Conservation (phyloP, 495 filamentous ascomycete species). For the Jackrogersella minutella region DNA sequence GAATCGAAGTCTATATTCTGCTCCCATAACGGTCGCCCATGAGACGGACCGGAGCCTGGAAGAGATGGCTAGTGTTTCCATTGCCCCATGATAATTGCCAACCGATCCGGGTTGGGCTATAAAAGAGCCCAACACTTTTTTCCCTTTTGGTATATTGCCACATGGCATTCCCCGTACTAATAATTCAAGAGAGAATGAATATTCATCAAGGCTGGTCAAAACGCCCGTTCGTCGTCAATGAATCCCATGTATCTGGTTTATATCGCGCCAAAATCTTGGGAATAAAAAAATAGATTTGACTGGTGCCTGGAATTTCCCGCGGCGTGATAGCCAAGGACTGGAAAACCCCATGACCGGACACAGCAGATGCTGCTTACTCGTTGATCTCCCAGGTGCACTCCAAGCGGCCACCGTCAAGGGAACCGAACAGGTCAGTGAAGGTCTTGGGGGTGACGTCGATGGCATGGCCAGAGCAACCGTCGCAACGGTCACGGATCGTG, state of each 20-base stretch:
- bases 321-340: background rate
- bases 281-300: constrained; percentile 29
- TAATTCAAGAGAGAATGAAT: constrained; percentile 14
- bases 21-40: background rate
- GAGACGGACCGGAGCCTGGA: constrained; percentile 5
- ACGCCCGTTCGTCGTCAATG: constrained; percentile 32
- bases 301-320: constrained; percentile 5
- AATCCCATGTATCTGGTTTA: constrained; percentile 9
- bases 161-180: constrained; percentile 4
- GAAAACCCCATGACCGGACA: background rate
- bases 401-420: constrained; percentile 47
- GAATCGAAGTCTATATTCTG: constrained; percentile 43
- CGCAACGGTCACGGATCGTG: constrained; percentile 77
- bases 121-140: constrained; percentile 17
- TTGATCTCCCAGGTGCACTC: constrained; percentile 53
- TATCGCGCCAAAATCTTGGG: constrained; percentile 5
- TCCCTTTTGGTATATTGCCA: constrained; percentile 21
- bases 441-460: constrained; percentile 59
- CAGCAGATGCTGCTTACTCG: constrained; percentile 31
- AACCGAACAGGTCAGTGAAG: constrained; percentile 54
- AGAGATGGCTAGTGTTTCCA: constrained; percentile 10
- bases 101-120: constrained; percentile 16
- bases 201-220: constrained; percentile 30
- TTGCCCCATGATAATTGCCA: constrained; percentile 10
- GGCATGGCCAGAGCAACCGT: constrained; percentile 61